A percentile compares a stretch with the other conserved stretches of the same genome.
Evolutionary conservation across 2,329 filamentous ascomycete genomes (phyloP).

Genomic region (Colletotrichum aenigma): DNA sequence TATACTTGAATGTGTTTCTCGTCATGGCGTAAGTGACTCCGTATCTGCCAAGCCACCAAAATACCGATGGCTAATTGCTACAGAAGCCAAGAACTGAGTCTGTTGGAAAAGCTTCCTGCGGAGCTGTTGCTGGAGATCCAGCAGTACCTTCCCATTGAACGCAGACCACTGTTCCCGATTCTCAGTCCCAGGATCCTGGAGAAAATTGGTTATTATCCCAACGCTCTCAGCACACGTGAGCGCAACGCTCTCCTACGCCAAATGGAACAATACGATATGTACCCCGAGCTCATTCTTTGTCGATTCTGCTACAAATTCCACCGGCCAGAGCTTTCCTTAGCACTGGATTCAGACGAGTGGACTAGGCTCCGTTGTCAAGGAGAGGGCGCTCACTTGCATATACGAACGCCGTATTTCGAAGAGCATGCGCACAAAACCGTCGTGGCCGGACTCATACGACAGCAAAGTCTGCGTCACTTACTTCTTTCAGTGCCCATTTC

Average conservation of each 20-base stretch:
- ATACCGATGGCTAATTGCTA: not conserved
- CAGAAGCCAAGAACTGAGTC: not conserved
- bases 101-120: not conserved
- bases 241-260: rapidly evolving
- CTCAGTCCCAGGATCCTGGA: rapidly evolving
- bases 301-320: not conserved
- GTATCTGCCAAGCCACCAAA: not conserved
- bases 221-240: rapidly evolving
- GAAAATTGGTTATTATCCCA: not conserved
- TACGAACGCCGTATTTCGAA: not conserved
- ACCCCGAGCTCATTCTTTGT: not conserved
- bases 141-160: not conserved
- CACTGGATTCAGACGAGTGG: no score
- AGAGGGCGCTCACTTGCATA: no score
- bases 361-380: no score
- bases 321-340: not conserved
- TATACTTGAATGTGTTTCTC: not conserved
- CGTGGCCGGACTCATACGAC: not conserved
- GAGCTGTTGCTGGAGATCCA: not conserved
- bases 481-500: not conserved
- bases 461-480: not conserved
- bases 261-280: not conserved
- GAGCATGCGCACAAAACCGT: not conserved
- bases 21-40: not conserved
- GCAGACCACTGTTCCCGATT: not conserved